Conservation (phyloP, 2,329 filamentous ascomycete species). For the Diaporthe ampelina region DNA sequence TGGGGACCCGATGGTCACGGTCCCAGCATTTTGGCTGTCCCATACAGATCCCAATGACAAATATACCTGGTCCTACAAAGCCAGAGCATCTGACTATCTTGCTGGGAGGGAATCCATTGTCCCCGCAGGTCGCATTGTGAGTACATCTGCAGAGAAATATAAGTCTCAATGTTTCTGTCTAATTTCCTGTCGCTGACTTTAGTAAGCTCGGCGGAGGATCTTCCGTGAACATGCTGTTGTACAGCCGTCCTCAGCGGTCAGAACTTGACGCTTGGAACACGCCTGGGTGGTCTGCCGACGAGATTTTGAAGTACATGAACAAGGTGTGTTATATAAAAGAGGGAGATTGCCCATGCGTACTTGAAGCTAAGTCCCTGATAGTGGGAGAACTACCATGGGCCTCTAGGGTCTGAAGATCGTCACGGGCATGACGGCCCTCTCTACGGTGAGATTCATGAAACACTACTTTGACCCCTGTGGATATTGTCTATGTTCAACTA, state of each 20-base stretch:
- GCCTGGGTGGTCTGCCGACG: conserved; percentile 48
- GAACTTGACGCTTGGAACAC: conserved; percentile 49
- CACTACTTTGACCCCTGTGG: no score
- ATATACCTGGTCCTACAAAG: conserved; percentile 60
- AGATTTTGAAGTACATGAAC: conserved; percentile 62
- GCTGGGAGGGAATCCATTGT: conserved; percentile 57
- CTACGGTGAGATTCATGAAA: neutral
- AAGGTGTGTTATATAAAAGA: conserved; percentile 52
- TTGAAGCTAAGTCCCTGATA: conserved; percentile 40
- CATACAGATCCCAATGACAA: conserved; percentile 63
- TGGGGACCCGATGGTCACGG: conserved; percentile 60
- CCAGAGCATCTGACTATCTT: conserved; percentile 59
- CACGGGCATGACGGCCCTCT: neutral
- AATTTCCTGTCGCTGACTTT: no score
- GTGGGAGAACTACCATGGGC: conserved; percentile 63
- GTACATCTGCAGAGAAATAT: no score
- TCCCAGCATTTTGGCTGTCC: conserved; percentile 63
- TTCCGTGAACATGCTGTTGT: conserved; percentile 62
- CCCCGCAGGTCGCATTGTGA: no score
- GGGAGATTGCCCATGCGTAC: neutral
- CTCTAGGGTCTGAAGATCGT: conserved; percentile 28
- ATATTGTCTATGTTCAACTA: no score
- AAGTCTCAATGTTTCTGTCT: no score
- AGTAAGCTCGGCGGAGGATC: conserved; percentile 68
- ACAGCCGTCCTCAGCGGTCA: conserved; percentile 49